Percentiles rank a stretch among this genome's conserved stretches.
Evolutionary conservation across 2,329 filamentous ascomycete genomes (phyloP).

Genomic region (Colletotrichum destructivum): DNA sequence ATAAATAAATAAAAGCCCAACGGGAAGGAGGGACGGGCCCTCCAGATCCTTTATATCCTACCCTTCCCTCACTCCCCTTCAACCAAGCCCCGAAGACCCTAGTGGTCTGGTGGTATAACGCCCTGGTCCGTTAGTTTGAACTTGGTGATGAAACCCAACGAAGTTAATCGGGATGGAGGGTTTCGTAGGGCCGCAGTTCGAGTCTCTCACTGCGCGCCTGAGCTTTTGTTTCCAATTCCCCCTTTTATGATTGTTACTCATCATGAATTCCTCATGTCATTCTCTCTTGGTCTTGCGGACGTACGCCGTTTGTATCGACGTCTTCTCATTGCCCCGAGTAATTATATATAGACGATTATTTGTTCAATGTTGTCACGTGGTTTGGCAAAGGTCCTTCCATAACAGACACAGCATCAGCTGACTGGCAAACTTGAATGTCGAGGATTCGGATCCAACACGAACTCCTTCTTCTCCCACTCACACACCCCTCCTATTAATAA

Average conservation of each 20-base stretch:
- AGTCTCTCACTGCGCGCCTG: neutral
- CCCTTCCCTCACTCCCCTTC: neutral
- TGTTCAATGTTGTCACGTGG: neutral
- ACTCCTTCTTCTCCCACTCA: too few species aligned
- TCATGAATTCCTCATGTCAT: neutral
- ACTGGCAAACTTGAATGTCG: neutral
- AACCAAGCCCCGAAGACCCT: slow-evolving; percentile 16
- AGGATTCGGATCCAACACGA: neutral
- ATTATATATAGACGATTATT: too few species aligned
- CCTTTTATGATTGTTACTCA: neutral
- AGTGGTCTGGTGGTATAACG: slow-evolving; percentile 24
- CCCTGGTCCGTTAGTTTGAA: slow-evolving; percentile 23
- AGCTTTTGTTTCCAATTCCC: slow-evolving; percentile 11
- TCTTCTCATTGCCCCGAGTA: too few species aligned
- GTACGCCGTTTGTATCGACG: neutral
- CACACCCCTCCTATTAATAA: too few species aligned
- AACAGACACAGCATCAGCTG: neutral
- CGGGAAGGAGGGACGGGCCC: neutral
- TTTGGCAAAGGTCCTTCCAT: neutral
- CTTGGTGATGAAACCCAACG: slow-evolving; percentile 21
- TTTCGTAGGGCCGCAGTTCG: slow-evolving; percentile 17
- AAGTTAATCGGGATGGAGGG: neutral
- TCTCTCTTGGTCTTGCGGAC: neutral
- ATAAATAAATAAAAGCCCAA: too few species aligned
- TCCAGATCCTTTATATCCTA: neutral